Conservation (phyloP, 768 basidiomycete species). For the Strobilomyces confusus region DNA sequence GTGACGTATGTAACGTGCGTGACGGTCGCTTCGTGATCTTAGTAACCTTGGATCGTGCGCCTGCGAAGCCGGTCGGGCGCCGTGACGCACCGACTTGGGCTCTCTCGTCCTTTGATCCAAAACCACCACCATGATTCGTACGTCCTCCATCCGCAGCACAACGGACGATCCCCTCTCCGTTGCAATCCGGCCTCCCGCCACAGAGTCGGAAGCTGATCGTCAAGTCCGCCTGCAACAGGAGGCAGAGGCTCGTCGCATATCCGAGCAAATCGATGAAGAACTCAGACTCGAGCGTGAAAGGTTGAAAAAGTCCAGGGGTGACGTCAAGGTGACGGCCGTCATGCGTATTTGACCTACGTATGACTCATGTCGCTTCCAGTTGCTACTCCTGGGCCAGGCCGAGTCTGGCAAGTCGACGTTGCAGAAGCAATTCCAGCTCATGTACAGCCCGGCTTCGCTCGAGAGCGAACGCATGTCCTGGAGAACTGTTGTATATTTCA, state of each 20-base stretch:
- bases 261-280: constrained; percentile 81
- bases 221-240: constrained; percentile 57
- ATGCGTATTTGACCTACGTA: background rate
- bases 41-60: background rate
- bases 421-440: constrained; percentile 77
- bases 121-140: constrained; percentile 51
- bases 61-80: background rate
- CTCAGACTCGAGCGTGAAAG: constrained; percentile 66
- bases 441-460: constrained; percentile 70
- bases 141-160: constrained; percentile 68
- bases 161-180: constrained; percentile 73
- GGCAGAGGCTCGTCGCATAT: constrained; percentile 70
- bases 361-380: constrained; percentile 36
- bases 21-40: constrained; percentile 6
- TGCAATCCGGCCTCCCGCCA: constrained; percentile 58
- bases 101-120: constrained; percentile 24
- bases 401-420: constrained; percentile 77
- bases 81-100: background rate
- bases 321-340: constrained; percentile 57
- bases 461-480: constrained; percentile 69
- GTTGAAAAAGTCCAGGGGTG: constrained; percentile 59
- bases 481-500: constrained; percentile 73
- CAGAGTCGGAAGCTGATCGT: constrained; percentile 67
- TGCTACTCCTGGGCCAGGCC: constrained; percentile 73
- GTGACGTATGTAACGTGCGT: constrained; percentile 27